Evolutionary conservation across 192 early-diverging fungal species (phyloP), one percentile per base, ranked within the genome.

Genomic region (Gonapodya sp.): DNA sequence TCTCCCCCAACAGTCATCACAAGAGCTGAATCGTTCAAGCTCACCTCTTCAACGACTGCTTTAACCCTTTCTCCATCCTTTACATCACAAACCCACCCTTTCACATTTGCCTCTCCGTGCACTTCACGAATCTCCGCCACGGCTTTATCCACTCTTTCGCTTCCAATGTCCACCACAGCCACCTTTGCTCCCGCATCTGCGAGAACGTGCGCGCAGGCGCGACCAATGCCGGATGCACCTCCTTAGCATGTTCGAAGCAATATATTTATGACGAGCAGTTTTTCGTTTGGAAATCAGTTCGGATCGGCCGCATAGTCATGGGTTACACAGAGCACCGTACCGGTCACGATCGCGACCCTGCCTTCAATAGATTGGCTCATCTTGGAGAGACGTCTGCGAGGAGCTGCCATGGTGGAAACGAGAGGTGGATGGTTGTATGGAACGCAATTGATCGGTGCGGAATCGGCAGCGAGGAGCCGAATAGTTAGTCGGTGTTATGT

Each of bases 131-230:
- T 31, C 34, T 77, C 75, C 75, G 18, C 34, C 18, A 77, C 75
- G 75, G 34, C 75, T 33, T 32, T 34, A 33, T 77, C 75, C 18
- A 18, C 18, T 2, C 75, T 16, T 31, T 77, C 75, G 18, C 34
- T 16, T 18, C 75, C 75, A 18, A 77, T 32, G 75, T 77, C 75
- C 30, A 77, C 75, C 30, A 77, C 75, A 32, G 75, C 75, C 16
- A 77, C 34, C 75, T 77, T 77, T 18, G 75, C 75, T 16, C 75
- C 75, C 8, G 8, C 18, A 33, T 77, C 75, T 32, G 75, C 18
- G 8, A 77, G 75, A 16, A 77, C 75, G 75, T 77, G 75, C 8
- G 8, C 18, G 75, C 18, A 18, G 8, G 75, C 75, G 8, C 75
- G 75, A 34, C 75, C 75, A 2, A 77, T 77, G 31, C 75, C 34